These are phyloP conservation scores for Dictyostelium intermedium DNA, from an alignment of 78 protist genomes.

Conservation along the genomic window DNA sequence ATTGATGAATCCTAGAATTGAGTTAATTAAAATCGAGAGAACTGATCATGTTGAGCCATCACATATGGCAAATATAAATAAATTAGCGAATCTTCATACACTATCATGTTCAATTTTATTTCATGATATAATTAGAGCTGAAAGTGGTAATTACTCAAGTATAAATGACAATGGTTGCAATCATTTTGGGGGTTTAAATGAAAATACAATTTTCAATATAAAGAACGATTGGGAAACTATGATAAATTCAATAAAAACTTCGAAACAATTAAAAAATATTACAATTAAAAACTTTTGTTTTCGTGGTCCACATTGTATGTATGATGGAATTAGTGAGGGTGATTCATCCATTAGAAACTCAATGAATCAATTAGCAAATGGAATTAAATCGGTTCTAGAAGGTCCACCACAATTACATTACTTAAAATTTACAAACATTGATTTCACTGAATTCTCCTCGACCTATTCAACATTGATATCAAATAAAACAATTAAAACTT, in stretches of 20 bases:
- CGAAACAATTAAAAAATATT: neutral
- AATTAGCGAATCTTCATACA: neutral
- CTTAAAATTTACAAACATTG: neutral
- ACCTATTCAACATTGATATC: neutral
- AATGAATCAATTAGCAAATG: neutral
- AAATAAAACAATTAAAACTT: neutral
- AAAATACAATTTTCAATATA: neutral
- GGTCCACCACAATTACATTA: neutral
- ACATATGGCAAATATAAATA: neutral
- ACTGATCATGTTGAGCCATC: neutral
- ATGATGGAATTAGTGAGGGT: neutral
- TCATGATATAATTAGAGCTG: neutral
- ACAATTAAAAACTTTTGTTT: neutral
- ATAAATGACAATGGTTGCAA: neutral
- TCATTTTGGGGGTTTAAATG: slow-evolving; percentile 2
- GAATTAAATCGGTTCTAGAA: neutral
- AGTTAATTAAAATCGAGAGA: neutral
- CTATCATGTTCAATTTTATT: neutral
- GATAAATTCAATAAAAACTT: neutral
- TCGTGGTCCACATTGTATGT: neutral
- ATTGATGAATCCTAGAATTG: neutral
- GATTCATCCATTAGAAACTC: neutral
- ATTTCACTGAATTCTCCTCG: neutral
- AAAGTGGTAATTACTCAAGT: neutral
- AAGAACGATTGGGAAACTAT: neutral